phyloP scores from a whole-genome alignment of 129 eudicot species.

The Artemisia tridentata region DNA sequence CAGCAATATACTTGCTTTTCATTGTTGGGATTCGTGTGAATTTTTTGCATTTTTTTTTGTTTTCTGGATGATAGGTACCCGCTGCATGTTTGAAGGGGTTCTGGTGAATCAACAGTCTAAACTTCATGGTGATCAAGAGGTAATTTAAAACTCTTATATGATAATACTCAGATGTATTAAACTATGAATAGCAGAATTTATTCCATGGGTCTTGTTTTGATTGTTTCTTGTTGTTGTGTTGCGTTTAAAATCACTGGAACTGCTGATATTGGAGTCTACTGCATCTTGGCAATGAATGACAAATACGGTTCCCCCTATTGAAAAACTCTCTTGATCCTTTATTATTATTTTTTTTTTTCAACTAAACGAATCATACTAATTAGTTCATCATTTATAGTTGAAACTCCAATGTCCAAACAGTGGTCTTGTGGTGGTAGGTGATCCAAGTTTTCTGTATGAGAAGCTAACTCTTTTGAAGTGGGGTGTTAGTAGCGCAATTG shows the following conservation, averaged over 20 bases:
- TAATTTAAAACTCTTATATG: conserved; percentile 1
- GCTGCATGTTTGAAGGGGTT: background rate
- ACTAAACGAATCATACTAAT: background rate
- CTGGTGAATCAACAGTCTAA: background rate
- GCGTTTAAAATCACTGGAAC: background rate
- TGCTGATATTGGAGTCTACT: background rate
- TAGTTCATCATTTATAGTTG: background rate
- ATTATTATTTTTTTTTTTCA: background rate
- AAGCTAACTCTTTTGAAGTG: background rate
- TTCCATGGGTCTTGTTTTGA: conserved; percentile 7
- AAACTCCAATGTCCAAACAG: too few relatives aligned
- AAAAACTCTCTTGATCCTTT: background rate
- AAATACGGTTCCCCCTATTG: conserved; percentile 2
- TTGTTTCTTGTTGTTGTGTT: background rate
- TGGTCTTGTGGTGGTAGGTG: too few relatives aligned
- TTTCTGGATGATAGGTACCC: conserved; percentile 1
- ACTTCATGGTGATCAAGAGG: conserved; percentile 3
- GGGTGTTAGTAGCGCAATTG: background rate
- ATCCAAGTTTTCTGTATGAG: too few relatives aligned
- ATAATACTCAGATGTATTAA: background rate
- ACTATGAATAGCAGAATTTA: background rate
- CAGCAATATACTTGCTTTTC: background rate
- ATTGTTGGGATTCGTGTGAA: background rate
- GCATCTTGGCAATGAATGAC: background rate
- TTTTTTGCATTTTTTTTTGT: background rate